Evolutionary conservation across 768 basidiomycete genomes (phyloP), one percentile per base, ranked within the genome.

Genomic region (Cystoderma amianthinum): DNA sequence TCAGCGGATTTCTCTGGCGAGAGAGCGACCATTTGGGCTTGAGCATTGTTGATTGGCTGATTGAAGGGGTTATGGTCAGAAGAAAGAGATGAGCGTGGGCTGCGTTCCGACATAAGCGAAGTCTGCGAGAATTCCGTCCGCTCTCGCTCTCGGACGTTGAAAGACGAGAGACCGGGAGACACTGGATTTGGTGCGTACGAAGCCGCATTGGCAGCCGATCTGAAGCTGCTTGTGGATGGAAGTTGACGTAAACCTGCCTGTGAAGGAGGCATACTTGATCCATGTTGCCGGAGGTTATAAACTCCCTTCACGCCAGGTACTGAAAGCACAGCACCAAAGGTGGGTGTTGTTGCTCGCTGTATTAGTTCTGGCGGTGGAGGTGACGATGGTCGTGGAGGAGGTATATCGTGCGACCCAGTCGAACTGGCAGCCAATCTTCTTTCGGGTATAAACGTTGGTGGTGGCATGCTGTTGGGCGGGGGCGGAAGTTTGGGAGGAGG

Each of bases 361-460:
- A 96, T 82, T 55, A 96, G 85, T 43, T 97, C 93, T 13, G 85
- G 68, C 13, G 93, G 95, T 4, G 93, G 94, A 2, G 95, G 94
- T 0, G 95, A 97, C 3, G 81, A 85, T 0, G 95, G 95, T 33
- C 94, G 72, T 20, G 88, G 84, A 0, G 94, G 93, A 9, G 86
- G 85, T 4, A 64, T 60, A 47, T 85, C 83, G n/a, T n/a, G n/a
- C n/a, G n/a, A n/a, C n/a, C n/a, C n/a, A 42, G 61, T 62, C 5
- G 73, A 68, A 12, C 58, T 59, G 3, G 68, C 64, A 18, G 65
- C 64, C 49, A n/a, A n/a, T 49, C 74, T 76, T 54, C 74, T 71
- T 16, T 88, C 85, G 18, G 89, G 87, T 48, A 91, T 77, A 55
- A 82, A 84, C 11, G 72, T 52, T 1, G 89, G 88, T 9, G 89